Evolutionary conservation across 2,329 filamentous ascomycete species (phyloP).

Genomic region (Colletotrichum orchidophilum): DNA sequence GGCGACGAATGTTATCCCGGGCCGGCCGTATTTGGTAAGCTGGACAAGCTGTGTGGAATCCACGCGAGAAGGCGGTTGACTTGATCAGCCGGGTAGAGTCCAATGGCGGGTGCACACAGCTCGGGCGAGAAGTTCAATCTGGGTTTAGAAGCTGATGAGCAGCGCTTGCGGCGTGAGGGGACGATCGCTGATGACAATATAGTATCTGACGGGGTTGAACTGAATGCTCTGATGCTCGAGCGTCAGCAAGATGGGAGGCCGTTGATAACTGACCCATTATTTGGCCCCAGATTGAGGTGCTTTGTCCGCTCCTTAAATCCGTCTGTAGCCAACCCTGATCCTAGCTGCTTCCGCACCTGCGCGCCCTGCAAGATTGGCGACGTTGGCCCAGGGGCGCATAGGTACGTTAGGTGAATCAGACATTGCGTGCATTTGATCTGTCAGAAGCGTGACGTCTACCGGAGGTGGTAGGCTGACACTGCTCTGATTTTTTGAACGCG

Average conservation of each 20-base stretch:
- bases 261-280: conserved; percentile 9
- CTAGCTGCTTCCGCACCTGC: conserved; percentile 2
- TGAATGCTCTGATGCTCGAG: background rate
- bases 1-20: background rate
- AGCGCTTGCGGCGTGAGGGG: background rate
- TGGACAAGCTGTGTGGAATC: background rate
- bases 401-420: conserved; percentile 13
- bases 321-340: conserved; percentile 14
- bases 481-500: background rate
- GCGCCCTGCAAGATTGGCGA: conserved; percentile 25
- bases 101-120: background rate
- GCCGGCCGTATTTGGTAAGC: background rate
- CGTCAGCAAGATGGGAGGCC: conserved; percentile 4
- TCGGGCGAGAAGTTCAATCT: background rate
- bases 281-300: conserved; percentile 22
- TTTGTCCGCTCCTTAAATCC: conserved; percentile 23
- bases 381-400: conserved; percentile 5
- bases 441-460: background rate
- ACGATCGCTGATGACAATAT: background rate
- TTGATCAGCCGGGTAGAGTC: background rate
- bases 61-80: background rate
- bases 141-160: background rate
- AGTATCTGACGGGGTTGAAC: background rate
- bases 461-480: background rate
- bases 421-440: conserved; percentile 2